These are phyloP conservation scores for Coemansia sp. DNA, from an alignment of 371 early-diverging fungal genomes.

Conservation along the genomic window DNA sequence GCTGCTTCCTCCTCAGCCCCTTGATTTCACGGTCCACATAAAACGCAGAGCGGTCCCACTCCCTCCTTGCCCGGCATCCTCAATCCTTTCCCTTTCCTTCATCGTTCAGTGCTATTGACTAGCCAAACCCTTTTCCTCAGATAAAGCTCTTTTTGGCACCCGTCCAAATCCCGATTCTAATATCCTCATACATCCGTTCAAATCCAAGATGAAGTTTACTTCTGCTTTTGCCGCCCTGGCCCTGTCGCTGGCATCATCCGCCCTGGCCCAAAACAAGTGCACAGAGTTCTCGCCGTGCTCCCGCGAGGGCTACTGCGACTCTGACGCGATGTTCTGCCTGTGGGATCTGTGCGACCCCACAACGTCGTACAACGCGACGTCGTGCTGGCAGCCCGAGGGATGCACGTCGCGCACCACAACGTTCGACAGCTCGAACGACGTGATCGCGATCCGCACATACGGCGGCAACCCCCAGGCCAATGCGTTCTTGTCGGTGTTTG, in stretches of 20 bases:
- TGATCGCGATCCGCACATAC: slow-evolving; percentile 46
- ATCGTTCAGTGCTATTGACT: too few species aligned
- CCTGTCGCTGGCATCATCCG: slow-evolving; percentile 2
- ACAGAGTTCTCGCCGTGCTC: slow-evolving; percentile 49
- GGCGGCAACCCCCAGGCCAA: slow-evolving; percentile 53
- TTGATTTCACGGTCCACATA: too few species aligned
- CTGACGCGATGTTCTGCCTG: slow-evolving; percentile 43
- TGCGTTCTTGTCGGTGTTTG: slow-evolving; percentile 56
- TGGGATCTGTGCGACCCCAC: slow-evolving; percentile 54
- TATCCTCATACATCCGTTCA: too few species aligned
- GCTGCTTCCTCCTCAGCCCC: too few species aligned
- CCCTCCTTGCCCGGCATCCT: too few species aligned
- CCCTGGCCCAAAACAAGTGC: slow-evolving; percentile 28
- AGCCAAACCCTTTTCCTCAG: too few species aligned
- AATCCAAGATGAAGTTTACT: slow-evolving; percentile 5
- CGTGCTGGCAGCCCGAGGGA: slow-evolving; percentile 56
- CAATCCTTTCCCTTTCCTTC: too few species aligned
- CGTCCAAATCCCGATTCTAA: too few species aligned
- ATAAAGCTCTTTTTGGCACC: too few species aligned
- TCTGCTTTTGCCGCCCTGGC: background rate
- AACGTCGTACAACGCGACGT: slow-evolving; percentile 52
- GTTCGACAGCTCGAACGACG: slow-evolving; percentile 48
- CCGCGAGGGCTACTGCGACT: slow-evolving; percentile 48
- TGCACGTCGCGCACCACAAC: slow-evolving; percentile 44
- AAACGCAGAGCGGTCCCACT: too few species aligned